Conservation (phyloP, 1,139 yeast species). For the Yamadazyma conglobata region DNA sequence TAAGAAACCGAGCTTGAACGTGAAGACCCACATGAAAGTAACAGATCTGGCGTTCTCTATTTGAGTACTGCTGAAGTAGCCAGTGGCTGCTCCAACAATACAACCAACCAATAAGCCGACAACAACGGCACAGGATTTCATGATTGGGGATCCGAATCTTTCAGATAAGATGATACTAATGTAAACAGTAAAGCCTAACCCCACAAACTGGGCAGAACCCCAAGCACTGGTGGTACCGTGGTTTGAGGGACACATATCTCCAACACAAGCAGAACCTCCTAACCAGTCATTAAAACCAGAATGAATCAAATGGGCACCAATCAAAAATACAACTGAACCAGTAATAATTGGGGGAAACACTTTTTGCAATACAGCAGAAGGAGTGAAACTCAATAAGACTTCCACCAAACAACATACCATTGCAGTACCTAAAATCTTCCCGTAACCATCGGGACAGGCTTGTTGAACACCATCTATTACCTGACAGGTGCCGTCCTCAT, state of each 20-base stretch:
- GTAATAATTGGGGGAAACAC: slow-evolving; percentile 83
- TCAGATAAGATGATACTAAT: slow-evolving; percentile 68
- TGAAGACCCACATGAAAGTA: slow-evolving; percentile 80
- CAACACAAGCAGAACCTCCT: slow-evolving; percentile 72
- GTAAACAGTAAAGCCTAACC: slow-evolving; percentile 78
- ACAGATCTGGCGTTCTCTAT: slow-evolving; percentile 74
- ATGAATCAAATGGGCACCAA: slow-evolving; percentile 63
- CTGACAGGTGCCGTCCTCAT: slow-evolving; percentile 65
- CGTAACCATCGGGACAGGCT: slow-evolving; percentile 85
- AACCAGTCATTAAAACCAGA: slow-evolving; percentile 77
- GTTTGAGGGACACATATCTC: slow-evolving; percentile 17
- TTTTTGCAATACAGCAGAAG: slow-evolving; percentile 61
- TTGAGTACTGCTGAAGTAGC: slow-evolving; percentile 56
- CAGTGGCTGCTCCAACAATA: slow-evolving; percentile 84
- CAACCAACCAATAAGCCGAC: slow-evolving; percentile 78
- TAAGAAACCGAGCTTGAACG: slow-evolving; percentile 66
- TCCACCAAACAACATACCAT: slow-evolving; percentile 70
- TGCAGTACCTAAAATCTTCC: slow-evolving; percentile 72
- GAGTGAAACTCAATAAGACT: slow-evolving; percentile 65
- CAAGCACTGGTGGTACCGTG: slow-evolving; percentile 43
- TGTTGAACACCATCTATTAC: slow-evolving; percentile 53
- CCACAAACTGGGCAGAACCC: slow-evolving; percentile 82
- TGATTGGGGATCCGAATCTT: slow-evolving; percentile 83
- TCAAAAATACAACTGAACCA: slow-evolving; percentile 80
- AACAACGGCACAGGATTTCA: slow-evolving; percentile 87